Conservation (phyloP, 1,284 basidiomycete genomes). For the Neonothopanus nambi region DNA sequence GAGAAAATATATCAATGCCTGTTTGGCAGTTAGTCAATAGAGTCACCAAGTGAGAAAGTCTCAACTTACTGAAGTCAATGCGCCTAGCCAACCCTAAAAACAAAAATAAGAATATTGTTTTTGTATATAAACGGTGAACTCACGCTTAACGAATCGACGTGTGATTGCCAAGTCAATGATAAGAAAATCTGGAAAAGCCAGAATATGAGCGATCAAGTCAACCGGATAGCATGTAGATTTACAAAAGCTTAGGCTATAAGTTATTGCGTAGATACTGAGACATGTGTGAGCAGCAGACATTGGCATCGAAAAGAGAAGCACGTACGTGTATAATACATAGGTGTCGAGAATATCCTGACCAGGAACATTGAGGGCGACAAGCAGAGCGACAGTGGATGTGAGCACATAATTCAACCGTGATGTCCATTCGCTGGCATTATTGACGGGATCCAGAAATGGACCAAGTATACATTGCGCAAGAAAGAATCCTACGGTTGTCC, state of each 20-base stretch:
- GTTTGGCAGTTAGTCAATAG: slow-evolving; percentile 7
- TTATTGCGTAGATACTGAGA: slow-evolving; percentile 61
- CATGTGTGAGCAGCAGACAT: background rate
- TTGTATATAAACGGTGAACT: slow-evolving; percentile 18
- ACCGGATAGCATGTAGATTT: slow-evolving; percentile 22
- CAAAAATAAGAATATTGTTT: slow-evolving; percentile 11
- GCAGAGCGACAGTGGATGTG: slow-evolving; percentile 63
- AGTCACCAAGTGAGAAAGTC: background rate
- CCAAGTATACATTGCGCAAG: slow-evolving; percentile 57
- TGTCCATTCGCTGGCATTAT: slow-evolving; percentile 78
- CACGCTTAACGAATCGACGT: slow-evolving; percentile 61
- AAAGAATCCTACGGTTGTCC: slow-evolving; percentile 63
- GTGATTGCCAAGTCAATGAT: slow-evolving; percentile 52
- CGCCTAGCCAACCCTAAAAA: slow-evolving; percentile 55
- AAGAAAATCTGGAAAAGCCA: slow-evolving; percentile 57
- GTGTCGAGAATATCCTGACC: slow-evolving; percentile 56
- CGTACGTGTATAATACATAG: slow-evolving; percentile 64
- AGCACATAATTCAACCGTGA: slow-evolving; percentile 70
- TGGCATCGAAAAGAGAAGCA: slow-evolving; percentile 16
- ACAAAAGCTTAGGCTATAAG: slow-evolving; percentile 70
- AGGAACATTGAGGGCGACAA: slow-evolving; percentile 56
- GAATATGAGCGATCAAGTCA: background rate
- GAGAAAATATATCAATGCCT: slow-evolving; percentile 83
- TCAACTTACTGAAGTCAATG: slow-evolving; percentile 69
- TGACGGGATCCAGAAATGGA: slow-evolving; percentile 72